Percentiles rank a stretch among this genome's conserved stretches.
Evolutionary conservation across 768 basidiomycete species (phyloP).

Genomic region (Xerocomellus intermedius): DNA sequence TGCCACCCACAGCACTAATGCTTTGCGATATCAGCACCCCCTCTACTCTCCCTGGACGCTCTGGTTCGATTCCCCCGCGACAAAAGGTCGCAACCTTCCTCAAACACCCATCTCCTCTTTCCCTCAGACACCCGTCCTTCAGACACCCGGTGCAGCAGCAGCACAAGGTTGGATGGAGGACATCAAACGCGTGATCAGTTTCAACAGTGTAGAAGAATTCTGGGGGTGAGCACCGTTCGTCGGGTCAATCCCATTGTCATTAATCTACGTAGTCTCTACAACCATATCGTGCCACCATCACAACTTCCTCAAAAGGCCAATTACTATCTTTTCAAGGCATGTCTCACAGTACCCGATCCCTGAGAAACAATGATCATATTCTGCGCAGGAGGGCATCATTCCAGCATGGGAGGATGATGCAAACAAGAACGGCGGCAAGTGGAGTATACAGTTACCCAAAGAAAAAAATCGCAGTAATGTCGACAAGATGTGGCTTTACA

Average conservation of each 20-base stretch:
- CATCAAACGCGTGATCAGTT: constrained; percentile 93
- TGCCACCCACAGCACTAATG: background rate
- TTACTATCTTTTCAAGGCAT: constrained; percentile 97
- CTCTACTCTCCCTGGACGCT: constrained; percentile 95
- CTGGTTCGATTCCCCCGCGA: constrained; percentile 95
- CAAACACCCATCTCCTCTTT: constrained; percentile 80
- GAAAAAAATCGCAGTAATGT: constrained; percentile 85
- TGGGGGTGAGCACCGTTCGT: constrained; percentile 75
- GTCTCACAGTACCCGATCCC: constrained; percentile 19
- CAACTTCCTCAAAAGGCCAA: constrained; percentile 94
- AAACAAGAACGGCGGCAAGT: constrained; percentile 97
- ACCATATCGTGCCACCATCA: constrained; percentile 96
- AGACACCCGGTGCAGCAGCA: constrained; percentile 69
- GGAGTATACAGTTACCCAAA: constrained; percentile 96
- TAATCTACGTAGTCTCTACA: constrained; percentile 66
- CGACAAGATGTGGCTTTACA: constrained; percentile 98
- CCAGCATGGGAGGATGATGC: constrained; percentile 98
- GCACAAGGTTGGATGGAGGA: constrained; percentile 98
- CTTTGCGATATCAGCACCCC: constrained; percentile 62
- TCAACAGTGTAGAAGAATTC: constrained; percentile 98
- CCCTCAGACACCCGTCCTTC: constrained; percentile 69
- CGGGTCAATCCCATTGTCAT: background rate
- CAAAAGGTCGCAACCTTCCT: constrained; percentile 85
- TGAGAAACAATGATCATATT: constrained; percentile 4
- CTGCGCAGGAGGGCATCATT: constrained; percentile 81